phyloP scores from a whole-genome alignment of 129 eudicot species.

The Saposhnikovia divaricata region DNA sequence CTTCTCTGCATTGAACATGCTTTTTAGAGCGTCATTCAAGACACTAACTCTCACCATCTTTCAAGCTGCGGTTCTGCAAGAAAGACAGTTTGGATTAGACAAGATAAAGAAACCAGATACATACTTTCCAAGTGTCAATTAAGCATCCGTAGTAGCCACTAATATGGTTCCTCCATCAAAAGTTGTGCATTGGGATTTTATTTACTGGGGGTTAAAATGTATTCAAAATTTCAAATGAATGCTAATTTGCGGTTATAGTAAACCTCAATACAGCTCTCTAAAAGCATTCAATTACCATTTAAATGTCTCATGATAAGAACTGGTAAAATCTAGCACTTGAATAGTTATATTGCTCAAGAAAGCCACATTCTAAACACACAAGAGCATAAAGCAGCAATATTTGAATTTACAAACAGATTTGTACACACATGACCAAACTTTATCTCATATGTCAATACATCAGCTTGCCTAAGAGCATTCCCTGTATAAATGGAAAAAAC shows the following conservation, averaged over 20 bases:
- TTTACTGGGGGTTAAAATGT: not conserved
- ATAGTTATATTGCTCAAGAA: not conserved
- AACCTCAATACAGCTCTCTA: not conserved
- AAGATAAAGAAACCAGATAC: not conserved
- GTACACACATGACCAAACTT: not conserved
- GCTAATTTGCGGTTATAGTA: not conserved
- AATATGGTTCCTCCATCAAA: not conserved
- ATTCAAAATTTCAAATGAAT: not conserved
- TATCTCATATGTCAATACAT: not conserved
- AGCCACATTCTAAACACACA: not conserved
- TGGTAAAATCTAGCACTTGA: not conserved
- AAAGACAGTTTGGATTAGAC: not conserved
- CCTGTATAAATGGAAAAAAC: not conserved
- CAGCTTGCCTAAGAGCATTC: not conserved
- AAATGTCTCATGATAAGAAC: not conserved
- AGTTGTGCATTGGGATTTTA: not conserved
- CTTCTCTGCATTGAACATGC: constrained; percentile 14
- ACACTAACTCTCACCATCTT: constrained; percentile 10
- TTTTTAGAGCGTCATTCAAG: constrained; percentile 10
- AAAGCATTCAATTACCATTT: too few relatives aligned
- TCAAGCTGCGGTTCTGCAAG: not conserved
- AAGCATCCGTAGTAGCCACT: not conserved
- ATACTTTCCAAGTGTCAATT: not conserved
- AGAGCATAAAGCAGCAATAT: not conserved
- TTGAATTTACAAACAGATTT: not conserved